Conservation (phyloP, 2,329 filamentous ascomycete genomes). For the Colletotrichum cordylinicola region DNA sequence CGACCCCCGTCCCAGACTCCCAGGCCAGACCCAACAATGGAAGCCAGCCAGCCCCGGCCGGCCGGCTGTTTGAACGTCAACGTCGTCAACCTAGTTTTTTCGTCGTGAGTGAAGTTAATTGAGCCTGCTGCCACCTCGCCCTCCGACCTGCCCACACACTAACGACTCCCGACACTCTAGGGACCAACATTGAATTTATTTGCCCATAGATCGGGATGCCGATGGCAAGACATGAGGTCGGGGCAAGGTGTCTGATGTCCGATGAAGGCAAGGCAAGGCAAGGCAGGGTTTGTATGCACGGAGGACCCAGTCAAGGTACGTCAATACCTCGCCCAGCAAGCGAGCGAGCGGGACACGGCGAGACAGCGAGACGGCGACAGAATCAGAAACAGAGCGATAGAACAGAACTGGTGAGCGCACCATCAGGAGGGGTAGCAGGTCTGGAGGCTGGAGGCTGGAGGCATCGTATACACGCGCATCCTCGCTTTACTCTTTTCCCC, state of each 20-base stretch:
- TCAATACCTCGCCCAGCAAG: neutral
- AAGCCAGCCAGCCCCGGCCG: slow-evolving; percentile 19
- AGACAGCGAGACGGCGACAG: neutral
- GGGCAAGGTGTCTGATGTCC: slow-evolving; percentile 7
- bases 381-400: neutral
- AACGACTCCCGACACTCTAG: neutral
- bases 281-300: slow-evolving; percentile 5
- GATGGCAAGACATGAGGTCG: slow-evolving; percentile 7
- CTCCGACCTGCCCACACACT: neutral
- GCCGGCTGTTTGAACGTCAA: slow-evolving; percentile 19
- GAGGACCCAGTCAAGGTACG: slow-evolving; percentile 9
- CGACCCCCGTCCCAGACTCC: neutral
- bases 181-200: neutral
- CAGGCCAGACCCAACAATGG: neutral
- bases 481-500: neutral
- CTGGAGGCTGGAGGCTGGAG: neutral
- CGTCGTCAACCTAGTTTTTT: slow-evolving; percentile 13
- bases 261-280: slow-evolving; percentile 5
- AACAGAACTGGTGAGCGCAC: neutral
- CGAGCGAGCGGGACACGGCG: slow-evolving; percentile 3
- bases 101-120: slow-evolving; percentile 6
- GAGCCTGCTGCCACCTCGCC: neutral
- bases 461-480: neutral
- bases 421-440: neutral
- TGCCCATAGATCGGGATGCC: neutral